Conservation (phyloP, 176 grass and related monocot species). For the Phoenix dactylifera region DNA sequence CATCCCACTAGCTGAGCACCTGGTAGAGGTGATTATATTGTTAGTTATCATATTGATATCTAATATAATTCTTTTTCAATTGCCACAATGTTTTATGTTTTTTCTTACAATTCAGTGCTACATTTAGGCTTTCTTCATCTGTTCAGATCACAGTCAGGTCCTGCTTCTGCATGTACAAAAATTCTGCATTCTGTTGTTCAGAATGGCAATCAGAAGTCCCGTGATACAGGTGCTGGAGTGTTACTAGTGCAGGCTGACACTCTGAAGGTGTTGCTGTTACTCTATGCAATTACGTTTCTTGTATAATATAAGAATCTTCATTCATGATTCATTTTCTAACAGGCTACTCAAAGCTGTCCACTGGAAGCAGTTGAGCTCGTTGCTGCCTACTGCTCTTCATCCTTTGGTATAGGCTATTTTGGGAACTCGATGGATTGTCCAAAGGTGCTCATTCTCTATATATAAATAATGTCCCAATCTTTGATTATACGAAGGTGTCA, state of each 20-base stretch:
- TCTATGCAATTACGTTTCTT: slow-evolving; percentile 1
- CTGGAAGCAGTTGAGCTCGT: slow-evolving; percentile 57
- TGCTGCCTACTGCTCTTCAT: slow-evolving; percentile 78
- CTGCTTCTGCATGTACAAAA: slow-evolving; percentile 58
- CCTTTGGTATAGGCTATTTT: slow-evolving; percentile 74
- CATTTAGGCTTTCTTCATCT: neutral
- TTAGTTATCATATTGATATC: no score
- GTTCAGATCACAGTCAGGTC: slow-evolving; percentile 69
- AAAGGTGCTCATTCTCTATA: slow-evolving; percentile 31
- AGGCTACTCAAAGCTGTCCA: slow-evolving; percentile 29
- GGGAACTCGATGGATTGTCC: slow-evolving; percentile 65
- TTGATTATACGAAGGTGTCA: neutral
- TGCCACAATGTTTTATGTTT: no score
- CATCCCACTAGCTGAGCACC: no score
- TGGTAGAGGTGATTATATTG: no score
- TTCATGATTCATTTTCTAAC: slow-evolving; percentile 6
- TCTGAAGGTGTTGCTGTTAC: slow-evolving; percentile 39
- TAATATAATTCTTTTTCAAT: no score
- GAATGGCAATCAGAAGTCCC: slow-evolving; percentile 48
- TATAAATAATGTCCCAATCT: neutral
- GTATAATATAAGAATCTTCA: neutral
- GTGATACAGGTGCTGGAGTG: slow-evolving; percentile 64
- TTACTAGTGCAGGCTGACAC: slow-evolving; percentile 78
- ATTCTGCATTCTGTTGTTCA: slow-evolving; percentile 47
- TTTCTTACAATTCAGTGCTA: no score